These are phyloP conservation scores for Trametes punicea DNA, from an alignment of 768 basidiomycete species.

Conservation along the genomic window DNA sequence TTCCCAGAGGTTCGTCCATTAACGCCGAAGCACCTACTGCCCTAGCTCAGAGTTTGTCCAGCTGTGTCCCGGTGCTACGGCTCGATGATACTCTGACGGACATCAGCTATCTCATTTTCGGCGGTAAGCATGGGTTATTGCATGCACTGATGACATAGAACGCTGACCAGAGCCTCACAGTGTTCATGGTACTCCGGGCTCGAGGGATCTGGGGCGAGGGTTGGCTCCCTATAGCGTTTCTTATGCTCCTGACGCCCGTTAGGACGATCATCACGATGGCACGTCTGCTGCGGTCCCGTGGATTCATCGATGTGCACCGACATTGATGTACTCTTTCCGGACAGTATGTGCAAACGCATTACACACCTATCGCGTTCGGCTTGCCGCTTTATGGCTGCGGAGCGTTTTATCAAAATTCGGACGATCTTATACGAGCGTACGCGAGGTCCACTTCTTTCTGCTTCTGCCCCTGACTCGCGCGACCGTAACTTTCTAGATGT, in stretches of 20 bases:
- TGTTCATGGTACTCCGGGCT: slow-evolving; percentile 18
- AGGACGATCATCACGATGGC: slow-evolving; percentile 14
- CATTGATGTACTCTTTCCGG: neutral
- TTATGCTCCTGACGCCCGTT: slow-evolving; percentile 10
- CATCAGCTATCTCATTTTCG: slow-evolving; percentile 19
- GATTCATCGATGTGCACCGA: neutral
- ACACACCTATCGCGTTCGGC: slow-evolving; percentile 22
- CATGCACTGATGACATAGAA: neutral
- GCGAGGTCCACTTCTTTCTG: neutral
- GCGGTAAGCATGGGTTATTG: slow-evolving; percentile 5
- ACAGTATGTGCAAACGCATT: slow-evolving; percentile 19
- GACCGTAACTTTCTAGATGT: neutral
- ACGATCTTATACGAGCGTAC: too few species aligned
- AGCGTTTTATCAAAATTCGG: neutral
- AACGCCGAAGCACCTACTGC: neutral
- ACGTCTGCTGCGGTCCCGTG: neutral
- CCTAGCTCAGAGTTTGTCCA: neutral
- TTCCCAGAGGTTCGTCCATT: slow-evolving; percentile 2
- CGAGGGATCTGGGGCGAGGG: slow-evolving; percentile 17
- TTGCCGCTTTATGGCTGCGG: slow-evolving; percentile 22
- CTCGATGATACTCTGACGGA: slow-evolving; percentile 21
- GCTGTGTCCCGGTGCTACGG: slow-evolving; percentile 20
- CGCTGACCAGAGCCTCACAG: neutral
- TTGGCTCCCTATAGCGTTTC: slow-evolving; percentile 8
- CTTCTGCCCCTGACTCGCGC: too few species aligned